These are phyloP conservation scores for Claviceps purpurea DNA, from an alignment of 2,329 filamentous ascomycete genomes.

Conservation along the genomic window DNA sequence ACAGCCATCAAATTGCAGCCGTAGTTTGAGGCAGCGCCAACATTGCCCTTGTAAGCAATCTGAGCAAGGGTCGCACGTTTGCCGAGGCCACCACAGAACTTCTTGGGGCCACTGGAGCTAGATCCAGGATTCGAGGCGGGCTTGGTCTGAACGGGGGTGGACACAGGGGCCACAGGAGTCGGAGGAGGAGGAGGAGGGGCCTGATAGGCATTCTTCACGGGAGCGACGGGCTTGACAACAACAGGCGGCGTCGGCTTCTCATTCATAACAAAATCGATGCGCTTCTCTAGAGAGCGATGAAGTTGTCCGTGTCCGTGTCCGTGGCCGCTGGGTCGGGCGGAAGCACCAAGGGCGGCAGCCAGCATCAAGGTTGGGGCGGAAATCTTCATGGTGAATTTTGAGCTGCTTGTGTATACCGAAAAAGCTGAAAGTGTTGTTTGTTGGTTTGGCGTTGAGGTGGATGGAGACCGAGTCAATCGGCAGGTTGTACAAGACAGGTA, in stretches of 20 bases:
- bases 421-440: background rate
- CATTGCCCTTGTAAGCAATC: constrained; percentile 35
- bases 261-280: constrained; percentile 21
- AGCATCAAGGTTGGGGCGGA: constrained; percentile 22
- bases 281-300: constrained; percentile 18
- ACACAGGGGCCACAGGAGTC: background rate
- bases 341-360: constrained; percentile 27
- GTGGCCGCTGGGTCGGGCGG: constrained; percentile 27
- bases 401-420: background rate
- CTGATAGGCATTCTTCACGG: background rate
- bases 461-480: constrained; percentile 4
- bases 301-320: constrained; percentile 22
- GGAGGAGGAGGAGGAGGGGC: background rate
- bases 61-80: constrained; percentile 35
- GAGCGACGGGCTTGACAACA: constrained; percentile 7
- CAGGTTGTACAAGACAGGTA: background rate
- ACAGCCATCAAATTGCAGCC: constrained; percentile 41
- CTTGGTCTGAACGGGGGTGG: background rate
- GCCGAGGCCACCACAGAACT: constrained; percentile 22
- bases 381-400: constrained; percentile 26
- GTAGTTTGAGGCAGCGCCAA: constrained; percentile 25
- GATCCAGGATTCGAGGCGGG: constrained; percentile 8
- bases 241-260: constrained; percentile 16
- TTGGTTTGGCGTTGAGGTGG: background rate
- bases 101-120: constrained; percentile 9